These are phyloP conservation scores for Bertia moriformis DNA, from an alignment of 2,329 filamentous ascomycete genomes.

Conservation along the genomic window DNA sequence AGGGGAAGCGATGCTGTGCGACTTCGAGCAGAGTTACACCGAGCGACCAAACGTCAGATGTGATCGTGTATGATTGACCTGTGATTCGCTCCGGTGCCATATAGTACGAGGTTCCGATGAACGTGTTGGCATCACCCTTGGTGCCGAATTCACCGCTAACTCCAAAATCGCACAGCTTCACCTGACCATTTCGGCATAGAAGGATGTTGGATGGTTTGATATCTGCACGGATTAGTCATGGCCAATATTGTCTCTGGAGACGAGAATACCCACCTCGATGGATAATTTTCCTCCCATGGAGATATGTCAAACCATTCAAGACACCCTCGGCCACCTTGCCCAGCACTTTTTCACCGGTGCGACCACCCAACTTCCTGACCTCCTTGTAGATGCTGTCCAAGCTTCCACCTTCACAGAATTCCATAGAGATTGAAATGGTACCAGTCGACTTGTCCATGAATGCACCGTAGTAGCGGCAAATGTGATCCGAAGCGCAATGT, in stretches of 20 bases:
- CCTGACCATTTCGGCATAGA: slow-evolving; percentile 77
- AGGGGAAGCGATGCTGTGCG: slow-evolving; percentile 96
- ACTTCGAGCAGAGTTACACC: slow-evolving; percentile 96
- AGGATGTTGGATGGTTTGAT: slow-evolving; percentile 98
- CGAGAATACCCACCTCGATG: slow-evolving; percentile 50
- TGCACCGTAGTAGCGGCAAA: slow-evolving; percentile 92
- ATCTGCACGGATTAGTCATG: slow-evolving; percentile 18
- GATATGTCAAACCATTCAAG: slow-evolving; percentile 80
- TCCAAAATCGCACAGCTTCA: slow-evolving; percentile 97
- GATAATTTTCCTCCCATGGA: slow-evolving; percentile 92
- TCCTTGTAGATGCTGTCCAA: slow-evolving; percentile 95
- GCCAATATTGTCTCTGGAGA: not conserved
- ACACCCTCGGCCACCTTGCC: slow-evolving; percentile 95
- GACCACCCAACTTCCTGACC: slow-evolving; percentile 84
- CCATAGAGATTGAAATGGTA: slow-evolving; percentile 97
- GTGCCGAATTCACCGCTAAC: slow-evolving; percentile 96
- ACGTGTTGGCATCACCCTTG: slow-evolving; percentile 95
- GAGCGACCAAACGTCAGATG: slow-evolving; percentile 94
- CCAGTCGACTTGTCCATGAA: slow-evolving; percentile 93
- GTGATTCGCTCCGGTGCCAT: slow-evolving; percentile 98
- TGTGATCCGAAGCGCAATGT: slow-evolving; percentile 86
- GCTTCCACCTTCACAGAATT: slow-evolving; percentile 93
- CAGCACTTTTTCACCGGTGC: slow-evolving; percentile 91
- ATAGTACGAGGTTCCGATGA: slow-evolving; percentile 97
- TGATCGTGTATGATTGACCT: slow-evolving; percentile 95